Conservation (phyloP, 2,329 filamentous ascomycete species). For the Cladophialophora yegresii region DNA sequence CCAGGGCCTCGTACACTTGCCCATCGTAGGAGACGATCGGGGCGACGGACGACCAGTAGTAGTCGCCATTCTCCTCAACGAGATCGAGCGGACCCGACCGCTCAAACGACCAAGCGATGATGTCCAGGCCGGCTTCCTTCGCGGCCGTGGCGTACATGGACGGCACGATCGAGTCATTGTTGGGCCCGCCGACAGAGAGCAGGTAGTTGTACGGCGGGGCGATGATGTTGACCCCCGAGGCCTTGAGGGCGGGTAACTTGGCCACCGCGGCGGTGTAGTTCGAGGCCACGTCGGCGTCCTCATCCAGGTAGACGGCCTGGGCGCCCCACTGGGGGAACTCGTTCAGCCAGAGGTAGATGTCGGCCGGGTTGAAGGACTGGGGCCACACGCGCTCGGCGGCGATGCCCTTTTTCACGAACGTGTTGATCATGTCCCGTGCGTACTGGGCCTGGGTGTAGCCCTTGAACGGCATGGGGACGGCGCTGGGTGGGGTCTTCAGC, state of each 20-base stretch:
- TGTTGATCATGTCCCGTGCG: constrained; percentile 65
- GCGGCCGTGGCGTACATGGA: constrained; percentile 64
- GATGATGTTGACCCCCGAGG: constrained; percentile 63
- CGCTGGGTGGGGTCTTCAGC: constrained; percentile 61
- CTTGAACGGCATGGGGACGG: constrained; percentile 70
- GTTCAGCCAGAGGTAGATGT: constrained; percentile 68
- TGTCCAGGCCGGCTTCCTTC: constrained; percentile 62
- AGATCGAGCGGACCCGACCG: constrained; percentile 62
- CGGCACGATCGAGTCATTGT: constrained; percentile 57
- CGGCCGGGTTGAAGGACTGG: constrained; percentile 67
- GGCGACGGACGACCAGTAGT: constrained; percentile 55
- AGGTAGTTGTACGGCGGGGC: constrained; percentile 66
- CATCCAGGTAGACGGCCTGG: constrained; percentile 67
- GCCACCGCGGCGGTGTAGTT: constrained; percentile 58
- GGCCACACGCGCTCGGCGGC: constrained; percentile 58
- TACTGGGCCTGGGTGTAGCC: constrained; percentile 67
- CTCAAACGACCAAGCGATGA: constrained; percentile 70
- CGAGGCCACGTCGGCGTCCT: constrained; percentile 57
- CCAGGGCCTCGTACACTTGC: constrained; percentile 66
- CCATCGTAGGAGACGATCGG: constrained; percentile 63
- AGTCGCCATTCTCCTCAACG: constrained; percentile 52
- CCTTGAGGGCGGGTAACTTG: constrained; percentile 58
- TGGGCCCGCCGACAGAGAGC: constrained; percentile 53
- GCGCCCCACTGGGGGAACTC: constrained; percentile 61
- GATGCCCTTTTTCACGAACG: constrained; percentile 58